These are phyloP conservation scores for Protomyces macrosporus DNA, from an alignment of 1,139 yeast species.

Conservation along the genomic window DNA sequence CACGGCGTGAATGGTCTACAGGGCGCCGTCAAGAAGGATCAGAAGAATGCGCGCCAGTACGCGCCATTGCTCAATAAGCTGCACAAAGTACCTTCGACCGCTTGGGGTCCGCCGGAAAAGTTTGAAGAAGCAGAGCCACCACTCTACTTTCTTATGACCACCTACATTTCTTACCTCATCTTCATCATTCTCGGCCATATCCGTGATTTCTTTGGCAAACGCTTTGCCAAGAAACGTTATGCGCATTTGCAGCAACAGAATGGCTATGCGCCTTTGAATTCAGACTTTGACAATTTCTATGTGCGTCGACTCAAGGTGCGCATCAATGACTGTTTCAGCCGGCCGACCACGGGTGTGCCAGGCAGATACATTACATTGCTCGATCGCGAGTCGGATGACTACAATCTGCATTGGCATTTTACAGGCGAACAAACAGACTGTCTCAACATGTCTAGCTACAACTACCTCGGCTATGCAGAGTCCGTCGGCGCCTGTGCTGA, in stretches of 20 bases:
- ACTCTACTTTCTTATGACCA: slow-evolving; percentile 66
- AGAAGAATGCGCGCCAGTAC: slow-evolving; percentile 28
- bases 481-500: slow-evolving; percentile 89
- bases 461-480: slow-evolving; percentile 95
- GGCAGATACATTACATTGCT: slow-evolving; percentile 82
- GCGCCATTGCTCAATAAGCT: slow-evolving; percentile 32
- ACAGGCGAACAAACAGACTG: slow-evolving; percentile 74
- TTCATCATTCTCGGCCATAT: slow-evolving; percentile 84
- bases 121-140: slow-evolving; percentile 73
- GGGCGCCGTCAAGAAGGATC: slow-evolving; percentile 6
- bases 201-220: slow-evolving; percentile 78
- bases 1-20: background rate
- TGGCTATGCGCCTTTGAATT: slow-evolving; percentile 95
- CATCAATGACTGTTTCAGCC: slow-evolving; percentile 88
- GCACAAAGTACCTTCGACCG: slow-evolving; percentile 31
- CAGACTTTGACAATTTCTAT: slow-evolving; percentile 88
- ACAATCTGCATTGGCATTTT: slow-evolving; percentile 56
- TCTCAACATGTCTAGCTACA: slow-evolving; percentile 81
- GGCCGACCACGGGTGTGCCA: slow-evolving; percentile 96
- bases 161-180: slow-evolving; percentile 76
- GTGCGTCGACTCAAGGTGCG: slow-evolving; percentile 85
- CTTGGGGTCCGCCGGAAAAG: slow-evolving; percentile 28
- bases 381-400: slow-evolving; percentile 64
- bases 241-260: slow-evolving; percentile 66
- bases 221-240: slow-evolving; percentile 60